Conservation (phyloP, 768 basidiomycete genomes). For the Lactarius trivialis region DNA sequence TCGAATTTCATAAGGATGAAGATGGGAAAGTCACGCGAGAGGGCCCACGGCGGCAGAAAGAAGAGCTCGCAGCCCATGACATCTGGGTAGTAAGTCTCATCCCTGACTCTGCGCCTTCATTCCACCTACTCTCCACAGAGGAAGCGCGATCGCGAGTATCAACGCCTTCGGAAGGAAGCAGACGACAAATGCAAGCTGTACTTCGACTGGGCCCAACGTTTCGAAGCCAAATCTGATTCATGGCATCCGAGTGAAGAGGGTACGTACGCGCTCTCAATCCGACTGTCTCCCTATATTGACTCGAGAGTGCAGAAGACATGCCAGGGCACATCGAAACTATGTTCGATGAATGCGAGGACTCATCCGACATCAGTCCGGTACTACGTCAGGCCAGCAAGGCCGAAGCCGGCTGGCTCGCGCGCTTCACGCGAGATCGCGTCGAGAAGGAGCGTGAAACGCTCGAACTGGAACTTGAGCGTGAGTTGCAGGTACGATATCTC, state of each 20-base stretch:
- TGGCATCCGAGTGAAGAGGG: slow-evolving; percentile 22
- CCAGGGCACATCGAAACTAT: slow-evolving; percentile 33
- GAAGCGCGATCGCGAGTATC: slow-evolving; percentile 51
- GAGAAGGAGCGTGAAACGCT: slow-evolving; percentile 44
- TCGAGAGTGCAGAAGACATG: slow-evolving; percentile 9
- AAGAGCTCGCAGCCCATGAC: slow-evolving; percentile 55
- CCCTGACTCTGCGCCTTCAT: not conserved
- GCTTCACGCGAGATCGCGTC: slow-evolving; percentile 42
- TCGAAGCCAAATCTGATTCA: slow-evolving; percentile 52
- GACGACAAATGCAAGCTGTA: slow-evolving; percentile 49
- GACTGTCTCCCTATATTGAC: not conserved
- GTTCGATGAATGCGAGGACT: slow-evolving; percentile 15
- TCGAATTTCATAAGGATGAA: slow-evolving; percentile 55
- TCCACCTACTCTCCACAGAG: slow-evolving; percentile 34
- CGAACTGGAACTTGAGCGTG: slow-evolving; percentile 58
- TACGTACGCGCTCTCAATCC: slow-evolving; percentile 16
- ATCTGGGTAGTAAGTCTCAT: slow-evolving; percentile 58
- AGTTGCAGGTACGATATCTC: slow-evolving; percentile 54
- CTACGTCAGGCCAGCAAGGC: slow-evolving; percentile 14
- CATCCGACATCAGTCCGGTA: slow-evolving; percentile 11
- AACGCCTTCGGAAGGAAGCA: slow-evolving; percentile 49
- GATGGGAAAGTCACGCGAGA: slow-evolving; percentile 44
- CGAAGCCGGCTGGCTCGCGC: slow-evolving; percentile 61
- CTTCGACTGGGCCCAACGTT: slow-evolving; percentile 56
- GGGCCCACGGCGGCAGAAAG: slow-evolving; percentile 62